phyloP scores from a whole-genome alignment of 2,329 filamentous ascomycete genomes.

The Alternaria solani region DNA sequence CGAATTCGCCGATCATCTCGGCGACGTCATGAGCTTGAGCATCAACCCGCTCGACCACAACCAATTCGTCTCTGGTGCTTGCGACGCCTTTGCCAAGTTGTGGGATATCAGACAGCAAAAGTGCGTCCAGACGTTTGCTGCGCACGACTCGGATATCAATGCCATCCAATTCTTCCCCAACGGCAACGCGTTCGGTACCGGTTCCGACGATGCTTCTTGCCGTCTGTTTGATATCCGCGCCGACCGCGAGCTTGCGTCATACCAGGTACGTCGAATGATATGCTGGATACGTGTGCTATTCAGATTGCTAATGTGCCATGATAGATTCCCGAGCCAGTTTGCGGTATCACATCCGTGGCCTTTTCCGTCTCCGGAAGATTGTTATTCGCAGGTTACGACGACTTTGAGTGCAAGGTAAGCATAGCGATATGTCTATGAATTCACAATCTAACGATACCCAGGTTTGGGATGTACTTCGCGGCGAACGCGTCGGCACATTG shows the following conservation, averaged over 20 bases:
- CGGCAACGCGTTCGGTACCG: constrained; percentile 96
- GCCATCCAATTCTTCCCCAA: constrained; percentile 99
- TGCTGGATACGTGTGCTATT: constrained; percentile 3
- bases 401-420: constrained; percentile 98
- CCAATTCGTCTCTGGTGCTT: constrained; percentile 98
- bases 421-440: constrained; percentile 5
- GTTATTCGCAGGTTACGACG: constrained; percentile 96
- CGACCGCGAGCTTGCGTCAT: constrained; percentile 78
- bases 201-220: constrained; percentile 97
- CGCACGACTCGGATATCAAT: constrained; percentile 99
- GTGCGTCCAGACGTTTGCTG: constrained; percentile 97
- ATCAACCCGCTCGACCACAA: constrained; percentile 99
- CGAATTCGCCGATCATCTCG: constrained; percentile 97
- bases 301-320: constrained; percentile 36
- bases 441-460: constrained; percentile 52
- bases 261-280: constrained; percentile 51
- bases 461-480: constrained; percentile 98
- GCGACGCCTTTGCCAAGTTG: constrained; percentile 96
- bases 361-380: constrained; percentile 96
- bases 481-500: constrained; percentile 95
- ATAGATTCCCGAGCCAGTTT: constrained; percentile 95
- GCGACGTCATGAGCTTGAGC: constrained; percentile 99
- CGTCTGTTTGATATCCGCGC: constrained; percentile 97
- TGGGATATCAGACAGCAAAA: constrained; percentile 99
- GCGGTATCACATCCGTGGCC: constrained; percentile 96